These are phyloP conservation scores for Lyophyllum decastes DNA, from an alignment of 768 basidiomycete genomes.

Conservation along the genomic window DNA sequence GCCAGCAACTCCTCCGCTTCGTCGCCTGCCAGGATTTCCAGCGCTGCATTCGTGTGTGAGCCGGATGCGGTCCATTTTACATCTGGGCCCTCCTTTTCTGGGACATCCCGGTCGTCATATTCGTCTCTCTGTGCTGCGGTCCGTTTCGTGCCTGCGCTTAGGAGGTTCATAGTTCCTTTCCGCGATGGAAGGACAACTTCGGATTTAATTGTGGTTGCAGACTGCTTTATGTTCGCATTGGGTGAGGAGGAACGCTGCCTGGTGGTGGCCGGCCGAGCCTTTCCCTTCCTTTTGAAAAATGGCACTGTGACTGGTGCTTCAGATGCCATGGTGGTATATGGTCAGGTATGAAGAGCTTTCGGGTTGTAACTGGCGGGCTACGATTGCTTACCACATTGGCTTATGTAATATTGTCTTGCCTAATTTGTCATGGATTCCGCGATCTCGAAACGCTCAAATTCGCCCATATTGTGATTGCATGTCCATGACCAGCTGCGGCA, in stretches of 20 bases:
- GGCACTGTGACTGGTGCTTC: conserved; percentile 56
- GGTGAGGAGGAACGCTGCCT: conserved; percentile 79
- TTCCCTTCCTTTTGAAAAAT: conserved; percentile 86
- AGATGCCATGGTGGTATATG: conserved; percentile 39
- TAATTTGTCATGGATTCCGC: too few species aligned
- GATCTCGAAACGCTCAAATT: too few species aligned
- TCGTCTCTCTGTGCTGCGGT: conserved; percentile 67
- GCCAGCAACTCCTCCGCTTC: conserved; percentile 77
- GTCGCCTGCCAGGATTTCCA: conserved; percentile 82
- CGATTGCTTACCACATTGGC: conserved; percentile 5
- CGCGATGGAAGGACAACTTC: conserved; percentile 78
- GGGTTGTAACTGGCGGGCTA: not conserved
- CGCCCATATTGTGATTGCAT: too few species aligned
- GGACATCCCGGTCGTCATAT: conserved; percentile 45
- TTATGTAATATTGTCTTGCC: conserved; percentile 15
- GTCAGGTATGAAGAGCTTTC: not conserved
- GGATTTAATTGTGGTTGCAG: conserved; percentile 53
- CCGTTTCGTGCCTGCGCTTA: conserved; percentile 56
- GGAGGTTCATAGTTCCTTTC: conserved; percentile 65
- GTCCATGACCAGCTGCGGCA: too few species aligned
- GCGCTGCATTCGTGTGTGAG: conserved; percentile 71
- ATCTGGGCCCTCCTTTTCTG: conserved; percentile 64
- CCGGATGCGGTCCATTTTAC: conserved; percentile 79
- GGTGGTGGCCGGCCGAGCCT: conserved; percentile 71
- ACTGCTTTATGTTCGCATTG: conserved; percentile 11